Evolutionary conservation across 2,329 filamentous ascomycete genomes (phyloP).

Genomic region (Calonectria multiphialidica): DNA sequence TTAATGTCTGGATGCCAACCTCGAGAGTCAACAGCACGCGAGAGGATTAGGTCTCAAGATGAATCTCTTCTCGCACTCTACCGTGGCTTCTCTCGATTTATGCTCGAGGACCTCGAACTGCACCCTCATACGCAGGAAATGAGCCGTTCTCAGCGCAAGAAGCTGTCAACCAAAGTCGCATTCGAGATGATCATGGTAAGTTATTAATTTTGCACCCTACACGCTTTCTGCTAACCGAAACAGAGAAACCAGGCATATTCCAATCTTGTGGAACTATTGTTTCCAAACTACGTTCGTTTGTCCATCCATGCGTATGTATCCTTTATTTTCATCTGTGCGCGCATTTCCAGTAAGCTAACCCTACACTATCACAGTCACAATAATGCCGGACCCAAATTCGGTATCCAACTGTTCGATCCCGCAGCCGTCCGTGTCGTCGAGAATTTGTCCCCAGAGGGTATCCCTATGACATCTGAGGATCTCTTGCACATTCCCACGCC

Average conservation of each 20-base stretch:
- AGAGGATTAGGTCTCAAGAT: neutral
- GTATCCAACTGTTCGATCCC: neutral
- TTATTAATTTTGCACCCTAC: too few relatives aligned
- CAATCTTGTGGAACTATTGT: neutral
- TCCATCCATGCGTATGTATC: neutral
- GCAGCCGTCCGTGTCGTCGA: neutral
- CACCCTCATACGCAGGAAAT: neutral
- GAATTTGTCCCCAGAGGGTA: neutral
- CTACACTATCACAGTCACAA: neutral
- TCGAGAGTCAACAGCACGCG: neutral
- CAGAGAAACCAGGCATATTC: neutral
- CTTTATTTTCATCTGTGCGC: neutral
- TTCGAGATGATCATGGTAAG: neutral
- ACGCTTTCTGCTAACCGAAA: neutral
- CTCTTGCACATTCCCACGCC: neutral
- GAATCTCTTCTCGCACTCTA: neutral
- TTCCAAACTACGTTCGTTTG: neutral
- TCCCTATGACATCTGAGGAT: neutral
- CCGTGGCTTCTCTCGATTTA: neutral
- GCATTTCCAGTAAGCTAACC: neutral
- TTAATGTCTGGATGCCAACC: neutral
- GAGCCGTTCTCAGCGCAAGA: neutral
- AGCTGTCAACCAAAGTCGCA: neutral
- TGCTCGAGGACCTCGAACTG: neutral
- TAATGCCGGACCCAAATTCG: neutral